These are phyloP conservation scores for Trypethelium eluteriae DNA, from an alignment of 495 filamentous ascomycete genomes.

Conservation along the genomic window DNA sequence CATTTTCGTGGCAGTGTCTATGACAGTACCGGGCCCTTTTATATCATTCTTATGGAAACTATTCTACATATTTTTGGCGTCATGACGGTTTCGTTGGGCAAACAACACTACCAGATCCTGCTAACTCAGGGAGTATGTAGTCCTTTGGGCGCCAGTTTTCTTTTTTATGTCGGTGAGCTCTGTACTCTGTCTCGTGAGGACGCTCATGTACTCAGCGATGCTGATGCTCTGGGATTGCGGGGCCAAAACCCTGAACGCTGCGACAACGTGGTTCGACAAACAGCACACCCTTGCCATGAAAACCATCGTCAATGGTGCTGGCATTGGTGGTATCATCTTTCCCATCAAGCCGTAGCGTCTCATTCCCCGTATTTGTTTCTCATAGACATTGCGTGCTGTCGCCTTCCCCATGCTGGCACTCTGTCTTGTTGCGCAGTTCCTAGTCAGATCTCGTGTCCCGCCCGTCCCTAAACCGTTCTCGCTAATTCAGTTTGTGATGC, in stretches of 20 bases:
- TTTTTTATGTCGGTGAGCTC: constrained; percentile 12
- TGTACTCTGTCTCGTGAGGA: not conserved
- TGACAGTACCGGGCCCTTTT: constrained; percentile 4
- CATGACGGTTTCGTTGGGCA: constrained; percentile 38
- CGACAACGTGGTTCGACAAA: constrained; percentile 15
- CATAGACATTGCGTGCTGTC: constrained; percentile 45
- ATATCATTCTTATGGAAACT: constrained; percentile 21
- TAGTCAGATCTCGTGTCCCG: constrained; percentile 21
- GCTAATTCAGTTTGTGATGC: constrained; percentile 10
- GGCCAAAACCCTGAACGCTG: constrained; percentile 8
- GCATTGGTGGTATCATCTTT: constrained; percentile 25
- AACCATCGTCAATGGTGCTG: constrained; percentile 19
- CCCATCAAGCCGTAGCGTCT: constrained; percentile 37
- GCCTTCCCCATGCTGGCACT: constrained; percentile 40
- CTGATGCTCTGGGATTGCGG: too few species aligned
- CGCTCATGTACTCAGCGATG: too few species aligned
- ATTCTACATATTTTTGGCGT: constrained; percentile 29
- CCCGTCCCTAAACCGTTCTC: constrained; percentile 15
- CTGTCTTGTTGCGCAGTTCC: constrained; percentile 17
- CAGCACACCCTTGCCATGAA: constrained; percentile 11
- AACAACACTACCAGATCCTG: constrained; percentile 42
- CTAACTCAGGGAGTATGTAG: constrained; percentile 37
- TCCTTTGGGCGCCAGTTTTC: constrained; percentile 8
- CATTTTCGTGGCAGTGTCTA: not conserved
- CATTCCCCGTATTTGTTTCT: constrained; percentile 39